Evolutionary conservation across 140 eudicot genomes (phyloP).

Genomic region (Oenanthe javanica): DNA sequence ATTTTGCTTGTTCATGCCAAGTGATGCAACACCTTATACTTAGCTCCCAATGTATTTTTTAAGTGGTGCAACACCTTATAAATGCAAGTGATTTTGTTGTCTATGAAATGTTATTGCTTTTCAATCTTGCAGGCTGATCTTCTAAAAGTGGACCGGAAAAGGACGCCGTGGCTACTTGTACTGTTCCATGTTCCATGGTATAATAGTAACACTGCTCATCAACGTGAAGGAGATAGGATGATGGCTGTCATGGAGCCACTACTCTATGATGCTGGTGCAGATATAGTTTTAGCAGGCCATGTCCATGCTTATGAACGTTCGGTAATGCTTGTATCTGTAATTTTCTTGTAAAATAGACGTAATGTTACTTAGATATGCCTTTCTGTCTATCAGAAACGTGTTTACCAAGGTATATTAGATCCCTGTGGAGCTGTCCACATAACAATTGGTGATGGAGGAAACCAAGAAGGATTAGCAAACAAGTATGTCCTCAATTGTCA

Average conservation of each 20-base stretch:
- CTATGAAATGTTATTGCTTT: slow-evolving; percentile 1
- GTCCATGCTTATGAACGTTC: slow-evolving; percentile 98
- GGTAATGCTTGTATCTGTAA: slow-evolving; percentile 31
- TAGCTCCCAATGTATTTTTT: background rate
- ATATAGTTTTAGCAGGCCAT: slow-evolving; percentile 83
- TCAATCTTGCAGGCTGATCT: slow-evolving; percentile 62
- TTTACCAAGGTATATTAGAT: slow-evolving; percentile 57
- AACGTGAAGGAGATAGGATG: slow-evolving; percentile 80
- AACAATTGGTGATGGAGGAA: slow-evolving; percentile 99
- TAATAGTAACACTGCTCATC: slow-evolving; percentile 83
- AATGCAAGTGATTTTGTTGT: background rate
- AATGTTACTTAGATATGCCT: background rate
- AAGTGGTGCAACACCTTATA: background rate
- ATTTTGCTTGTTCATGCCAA: background rate
- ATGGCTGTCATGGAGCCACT: slow-evolving; percentile 83
- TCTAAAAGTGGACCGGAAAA: slow-evolving; percentile 57
- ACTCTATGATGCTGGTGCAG: slow-evolving; percentile 89
- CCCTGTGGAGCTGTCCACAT: slow-evolving; percentile 91
- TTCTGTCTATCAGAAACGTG: slow-evolving; percentile 56
- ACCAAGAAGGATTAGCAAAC: slow-evolving; percentile 78
- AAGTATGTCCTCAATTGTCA: slow-evolving; percentile 37
- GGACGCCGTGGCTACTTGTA: slow-evolving; percentile 88
- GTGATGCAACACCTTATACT: background rate
- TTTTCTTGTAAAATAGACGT: background rate
- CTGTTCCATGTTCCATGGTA: slow-evolving; percentile 96